Percentiles rank a stretch among this genome's conserved stretches.
phyloP scores from a whole-genome alignment of 2,329 filamentous ascomycete species.

The Metarhizium brunneum region DNA sequence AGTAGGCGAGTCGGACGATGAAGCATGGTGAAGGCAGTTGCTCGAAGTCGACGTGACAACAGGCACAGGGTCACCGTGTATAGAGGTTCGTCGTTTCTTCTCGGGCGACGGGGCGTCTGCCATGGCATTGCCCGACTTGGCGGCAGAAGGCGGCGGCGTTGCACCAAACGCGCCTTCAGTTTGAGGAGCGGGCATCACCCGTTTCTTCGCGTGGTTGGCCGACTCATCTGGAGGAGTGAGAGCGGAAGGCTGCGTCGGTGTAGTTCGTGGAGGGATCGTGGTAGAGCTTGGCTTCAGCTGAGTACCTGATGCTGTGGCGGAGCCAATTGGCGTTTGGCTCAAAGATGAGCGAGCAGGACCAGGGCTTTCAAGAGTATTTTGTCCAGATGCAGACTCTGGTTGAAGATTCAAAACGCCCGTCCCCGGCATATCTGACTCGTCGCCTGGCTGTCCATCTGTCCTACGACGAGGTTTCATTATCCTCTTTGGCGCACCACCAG shows the following conservation, averaged over 20 bases:
- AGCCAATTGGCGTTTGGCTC: slow-evolving; percentile 18
- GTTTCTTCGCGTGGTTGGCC: slow-evolving; percentile 33
- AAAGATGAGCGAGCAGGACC: slow-evolving; percentile 16
- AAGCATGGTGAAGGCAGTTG: background rate
- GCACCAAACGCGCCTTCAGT: slow-evolving; percentile 12
- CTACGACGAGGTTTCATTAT: slow-evolving; percentile 46
- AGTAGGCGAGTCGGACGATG: background rate
- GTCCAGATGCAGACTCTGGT: slow-evolving; percentile 20
- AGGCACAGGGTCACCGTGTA: slow-evolving; percentile 10
- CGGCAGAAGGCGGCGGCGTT: slow-evolving; percentile 12
- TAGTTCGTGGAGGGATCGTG: slow-evolving; percentile 28
- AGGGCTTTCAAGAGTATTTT: slow-evolving; percentile 15
- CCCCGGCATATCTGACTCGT: slow-evolving; percentile 39
- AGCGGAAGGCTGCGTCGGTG: slow-evolving; percentile 32
- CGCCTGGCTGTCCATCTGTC: slow-evolving; percentile 33
- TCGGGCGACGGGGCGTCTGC: slow-evolving; percentile 21
- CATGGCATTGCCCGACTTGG: slow-evolving; percentile 20
- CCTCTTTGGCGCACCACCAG: slow-evolving; percentile 49
- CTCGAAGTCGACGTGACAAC: background rate
- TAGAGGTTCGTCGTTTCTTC: slow-evolving; percentile 24
- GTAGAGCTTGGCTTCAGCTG: slow-evolving; percentile 21
- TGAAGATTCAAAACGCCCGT: slow-evolving; percentile 37
- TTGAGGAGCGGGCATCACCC: slow-evolving; percentile 19
- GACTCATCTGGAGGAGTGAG: slow-evolving; percentile 48
- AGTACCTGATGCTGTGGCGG: slow-evolving; percentile 13